Conservation (phyloP, 352 stramenopile species). For the Pythium diclinum region DNA sequence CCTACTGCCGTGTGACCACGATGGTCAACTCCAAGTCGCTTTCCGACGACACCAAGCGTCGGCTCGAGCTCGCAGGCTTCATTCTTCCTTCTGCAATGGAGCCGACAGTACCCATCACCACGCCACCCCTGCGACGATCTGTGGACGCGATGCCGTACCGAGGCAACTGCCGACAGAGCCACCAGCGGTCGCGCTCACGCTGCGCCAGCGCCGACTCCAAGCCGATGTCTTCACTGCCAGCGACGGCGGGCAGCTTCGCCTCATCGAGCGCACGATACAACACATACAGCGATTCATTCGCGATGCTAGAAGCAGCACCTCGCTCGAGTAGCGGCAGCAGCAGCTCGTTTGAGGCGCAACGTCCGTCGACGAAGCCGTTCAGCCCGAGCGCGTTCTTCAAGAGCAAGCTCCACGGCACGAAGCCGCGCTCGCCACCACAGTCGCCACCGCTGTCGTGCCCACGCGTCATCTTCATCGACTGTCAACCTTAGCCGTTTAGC, state of each 20-base stretch:
- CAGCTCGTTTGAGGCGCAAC: neutral
- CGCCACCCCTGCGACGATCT: neutral
- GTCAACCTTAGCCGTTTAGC: neutral
- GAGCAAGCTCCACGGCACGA: neutral
- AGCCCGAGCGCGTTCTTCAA: slow-evolving; percentile 11
- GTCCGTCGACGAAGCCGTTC: neutral
- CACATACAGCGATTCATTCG: neutral
- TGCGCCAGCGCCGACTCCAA: neutral
- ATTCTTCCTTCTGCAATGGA: neutral
- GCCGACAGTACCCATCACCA: neutral
- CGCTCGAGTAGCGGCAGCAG: neutral
- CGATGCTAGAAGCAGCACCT: neutral
- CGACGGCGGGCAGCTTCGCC: neutral
- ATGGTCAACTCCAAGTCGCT: neutral
- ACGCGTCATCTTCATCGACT: slow-evolving; percentile 28
- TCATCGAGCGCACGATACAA: neutral
- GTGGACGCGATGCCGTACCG: neutral
- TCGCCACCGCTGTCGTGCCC: neutral
- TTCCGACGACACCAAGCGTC: slow-evolving; percentile 12
- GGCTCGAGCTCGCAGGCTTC: slow-evolving; percentile 20
- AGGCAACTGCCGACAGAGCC: slow-evolving; percentile 13
- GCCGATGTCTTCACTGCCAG: neutral
- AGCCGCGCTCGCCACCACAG: neutral
- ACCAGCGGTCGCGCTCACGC: neutral
- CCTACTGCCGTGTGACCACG: neutral